phyloP scores from a whole-genome alignment of 2,329 filamentous ascomycete species.

The Dactylellina drechsleri region DNA sequence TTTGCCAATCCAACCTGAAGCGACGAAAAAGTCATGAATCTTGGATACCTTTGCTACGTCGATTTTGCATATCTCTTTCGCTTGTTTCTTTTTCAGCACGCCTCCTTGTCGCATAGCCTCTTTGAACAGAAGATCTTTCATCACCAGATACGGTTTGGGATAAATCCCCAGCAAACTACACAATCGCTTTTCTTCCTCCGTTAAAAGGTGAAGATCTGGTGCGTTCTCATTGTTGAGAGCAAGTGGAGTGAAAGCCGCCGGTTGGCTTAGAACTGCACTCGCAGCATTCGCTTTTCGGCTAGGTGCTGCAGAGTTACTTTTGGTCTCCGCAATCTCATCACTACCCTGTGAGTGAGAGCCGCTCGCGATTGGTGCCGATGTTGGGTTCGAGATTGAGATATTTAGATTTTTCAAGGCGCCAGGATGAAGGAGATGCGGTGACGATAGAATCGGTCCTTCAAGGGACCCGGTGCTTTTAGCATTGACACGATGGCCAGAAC shows the following conservation, averaged over 20 bases:
- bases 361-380: constrained; percentile 47
- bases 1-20: constrained; percentile 90
- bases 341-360: constrained; percentile 25
- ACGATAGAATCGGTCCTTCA: constrained; percentile 47
- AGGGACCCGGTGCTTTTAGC: constrained; percentile 48
- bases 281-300: constrained; percentile 43
- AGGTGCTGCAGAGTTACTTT: background rate
- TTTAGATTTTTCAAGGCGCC: constrained; percentile 37
- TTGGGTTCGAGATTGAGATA: constrained; percentile 51
- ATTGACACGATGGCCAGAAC: constrained; percentile 65
- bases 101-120: constrained; percentile 91
- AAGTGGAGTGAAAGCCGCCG: constrained; percentile 64
- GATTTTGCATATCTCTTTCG: constrained; percentile 83
- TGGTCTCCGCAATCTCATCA: constrained; percentile 29
- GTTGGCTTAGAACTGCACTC: constrained; percentile 48
- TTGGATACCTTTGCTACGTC: constrained; percentile 85
- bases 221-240: constrained; percentile 78
- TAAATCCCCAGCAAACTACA: constrained; percentile 85
- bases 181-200: constrained; percentile 82
- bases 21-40: constrained; percentile 94
- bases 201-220: constrained; percentile 84
- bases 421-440: constrained; percentile 47
- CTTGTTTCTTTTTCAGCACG: constrained; percentile 90
- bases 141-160: constrained; percentile 92
- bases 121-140: constrained; percentile 91